These are phyloP conservation scores for Trapa bicornis DNA, from an alignment of 345 rosid species.

Conservation along the genomic window DNA sequence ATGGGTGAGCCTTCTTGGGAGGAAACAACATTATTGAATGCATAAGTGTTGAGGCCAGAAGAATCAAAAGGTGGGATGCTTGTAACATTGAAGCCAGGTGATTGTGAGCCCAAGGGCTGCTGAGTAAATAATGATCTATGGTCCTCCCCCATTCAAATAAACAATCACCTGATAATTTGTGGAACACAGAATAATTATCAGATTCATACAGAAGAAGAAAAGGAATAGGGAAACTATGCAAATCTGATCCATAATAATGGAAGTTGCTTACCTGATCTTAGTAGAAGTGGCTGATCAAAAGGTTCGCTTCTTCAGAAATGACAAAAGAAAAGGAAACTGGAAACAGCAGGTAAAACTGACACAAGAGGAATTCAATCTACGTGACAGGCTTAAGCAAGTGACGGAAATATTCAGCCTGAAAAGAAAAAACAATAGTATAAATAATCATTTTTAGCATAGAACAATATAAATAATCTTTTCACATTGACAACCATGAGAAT, in stretches of 20 bases:
- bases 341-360: conserved; percentile 35
- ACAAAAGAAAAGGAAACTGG: conserved; percentile 25
- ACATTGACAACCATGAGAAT: neutral
- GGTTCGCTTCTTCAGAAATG: conserved; percentile 20
- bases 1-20: conserved; percentile 26
- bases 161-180: conserved; percentile 18
- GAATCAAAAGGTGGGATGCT: conserved; percentile 19
- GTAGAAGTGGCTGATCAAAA: conserved; percentile 18
- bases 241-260: neutral
- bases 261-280: conserved; percentile 30
- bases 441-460: too few species aligned
- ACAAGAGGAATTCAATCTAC: conserved; percentile 38
- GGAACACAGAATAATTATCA: neutral
- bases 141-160: conserved; percentile 30
- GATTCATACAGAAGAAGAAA: conserved; percentile 2
- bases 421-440: conserved; percentile 1
- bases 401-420: conserved; percentile 95
- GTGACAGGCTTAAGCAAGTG: conserved; percentile 96
- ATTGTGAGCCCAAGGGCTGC: conserved; percentile 25
- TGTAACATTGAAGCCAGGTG: conserved; percentile 32
- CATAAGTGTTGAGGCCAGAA: conserved; percentile 9
- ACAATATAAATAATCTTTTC: neutral
- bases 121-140: conserved; percentile 11
- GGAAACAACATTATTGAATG: conserved; percentile 14
- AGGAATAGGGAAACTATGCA: conserved; percentile 4